A percentile compares a stretch with the other conserved stretches of the same genome.
These are phyloP conservation scores for Tripterygium wilfordii DNA, from an alignment of 177 flowering plant genomes.

Conservation along the genomic window DNA sequence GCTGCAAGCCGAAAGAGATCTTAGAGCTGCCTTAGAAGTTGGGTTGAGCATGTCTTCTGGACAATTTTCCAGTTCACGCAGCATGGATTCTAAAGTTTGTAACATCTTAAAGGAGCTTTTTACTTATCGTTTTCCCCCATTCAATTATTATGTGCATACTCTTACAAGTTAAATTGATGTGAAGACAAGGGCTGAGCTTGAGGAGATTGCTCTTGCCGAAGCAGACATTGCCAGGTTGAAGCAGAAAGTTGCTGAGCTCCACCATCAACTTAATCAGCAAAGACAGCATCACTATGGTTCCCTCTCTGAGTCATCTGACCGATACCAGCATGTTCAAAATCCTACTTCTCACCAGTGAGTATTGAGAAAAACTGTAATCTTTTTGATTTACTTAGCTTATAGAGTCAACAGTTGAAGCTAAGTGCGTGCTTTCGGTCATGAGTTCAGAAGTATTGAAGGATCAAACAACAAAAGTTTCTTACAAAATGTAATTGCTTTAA, in stretches of 20 bases:
- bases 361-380: conserved; percentile 1
- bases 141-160: too few relatives aligned
- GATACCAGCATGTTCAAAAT: conserved; percentile 54
- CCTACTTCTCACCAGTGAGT: conserved; percentile 74
- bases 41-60: conserved; percentile 97
- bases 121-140: too few relatives aligned
- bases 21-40: conserved; percentile 94
- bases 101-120: too few relatives aligned
- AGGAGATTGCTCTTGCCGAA: conserved; percentile 98
- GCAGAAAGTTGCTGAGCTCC: conserved; percentile 98
- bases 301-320: conserved; percentile 69
- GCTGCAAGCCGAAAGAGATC: conserved; percentile 97
- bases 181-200: conserved; percentile 98
- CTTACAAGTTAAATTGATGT: conserved; percentile 19
- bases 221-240: conserved; percentile 97
- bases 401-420: too few relatives aligned
- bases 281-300: conserved; percentile 86
- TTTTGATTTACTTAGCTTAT: too few relatives aligned
- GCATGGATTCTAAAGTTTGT: conserved; percentile 96
- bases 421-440: too few relatives aligned
- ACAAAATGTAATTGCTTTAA: too few relatives aligned
- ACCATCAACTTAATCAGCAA: conserved; percentile 94
- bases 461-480: too few relatives aligned
- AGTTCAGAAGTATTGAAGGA: too few relatives aligned
- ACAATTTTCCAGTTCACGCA: conserved; percentile 65